A percentile compares a stretch with the other conserved stretches of the same genome.
phyloP scores from a whole-genome alignment of 2,329 filamentous ascomycete genomes.

The Ophiobolus disseminans region DNA sequence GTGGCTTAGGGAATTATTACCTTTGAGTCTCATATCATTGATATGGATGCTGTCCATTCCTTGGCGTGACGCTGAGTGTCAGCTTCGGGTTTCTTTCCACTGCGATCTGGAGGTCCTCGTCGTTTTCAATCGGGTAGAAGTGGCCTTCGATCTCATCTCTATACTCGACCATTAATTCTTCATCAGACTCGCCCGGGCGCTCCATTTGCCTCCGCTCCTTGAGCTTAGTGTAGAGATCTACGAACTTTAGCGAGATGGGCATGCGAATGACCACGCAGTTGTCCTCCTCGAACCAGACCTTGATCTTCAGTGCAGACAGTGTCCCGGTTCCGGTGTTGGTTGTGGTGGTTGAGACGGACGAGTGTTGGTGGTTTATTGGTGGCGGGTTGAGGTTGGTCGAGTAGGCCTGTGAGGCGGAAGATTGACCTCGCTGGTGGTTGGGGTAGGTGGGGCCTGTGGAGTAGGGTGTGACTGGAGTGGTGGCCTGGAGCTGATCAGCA shows the following conservation, averaged over 20 bases:
- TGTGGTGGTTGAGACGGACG: constrained; percentile 43
- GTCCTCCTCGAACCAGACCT: constrained; percentile 85
- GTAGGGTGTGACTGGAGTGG: constrained; percentile 45
- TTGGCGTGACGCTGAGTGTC: constrained; percentile 62
- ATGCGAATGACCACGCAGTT: constrained; percentile 93
- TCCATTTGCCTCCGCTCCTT: constrained; percentile 80
- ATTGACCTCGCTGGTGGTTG: constrained; percentile 52
- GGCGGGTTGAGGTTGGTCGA: constrained; percentile 41
- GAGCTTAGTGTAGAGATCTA: constrained; percentile 82
- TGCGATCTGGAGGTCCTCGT: constrained; percentile 81
- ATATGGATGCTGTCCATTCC: constrained; percentile 17
- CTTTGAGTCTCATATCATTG: constrained; percentile 1
- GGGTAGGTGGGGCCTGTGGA: constrained; percentile 49
- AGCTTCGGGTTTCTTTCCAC: constrained; percentile 87
- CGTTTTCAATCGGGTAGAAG: constrained; percentile 75
- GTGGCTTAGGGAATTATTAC: neutral
- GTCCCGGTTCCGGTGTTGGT: constrained; percentile 31
- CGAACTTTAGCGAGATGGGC: constrained; percentile 77
- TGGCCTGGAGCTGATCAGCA: constrained; percentile 47
- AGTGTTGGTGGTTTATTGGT: constrained; percentile 48
- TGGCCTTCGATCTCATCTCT: constrained; percentile 81
- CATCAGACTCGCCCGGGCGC: constrained; percentile 56
- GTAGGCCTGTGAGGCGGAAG: constrained; percentile 38
- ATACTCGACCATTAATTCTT: constrained; percentile 82
- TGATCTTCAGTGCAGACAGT: constrained; percentile 75